These are phyloP conservation scores for Amanita subjunquillea DNA, from an alignment of 768 basidiomycete genomes.

Conservation along the genomic window DNA sequence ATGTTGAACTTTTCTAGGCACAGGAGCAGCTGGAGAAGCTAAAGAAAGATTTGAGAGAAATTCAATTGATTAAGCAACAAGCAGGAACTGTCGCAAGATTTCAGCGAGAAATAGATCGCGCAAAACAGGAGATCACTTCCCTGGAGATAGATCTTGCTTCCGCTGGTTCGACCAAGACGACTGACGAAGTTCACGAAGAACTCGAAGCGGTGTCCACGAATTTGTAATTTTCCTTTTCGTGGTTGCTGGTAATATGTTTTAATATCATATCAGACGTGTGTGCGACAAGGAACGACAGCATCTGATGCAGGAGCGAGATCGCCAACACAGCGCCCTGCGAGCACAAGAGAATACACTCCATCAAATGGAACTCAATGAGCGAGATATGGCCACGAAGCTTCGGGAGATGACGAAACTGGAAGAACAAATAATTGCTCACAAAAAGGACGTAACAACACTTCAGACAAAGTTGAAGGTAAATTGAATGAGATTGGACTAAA, in stretches of 20 bases:
- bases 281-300: conserved; percentile 54
- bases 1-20: conserved; percentile 26
- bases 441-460: conserved; percentile 39
- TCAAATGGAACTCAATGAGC: conserved; percentile 50
- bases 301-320: conserved; percentile 52
- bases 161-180: conserved; percentile 72
- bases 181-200: conserved; percentile 77
- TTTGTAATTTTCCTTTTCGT: conserved; percentile 39
- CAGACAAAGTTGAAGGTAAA: conserved; percentile 41
- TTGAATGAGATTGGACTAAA: background rate
- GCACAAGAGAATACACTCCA: conserved; percentile 53
- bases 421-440: conserved; percentile 46
- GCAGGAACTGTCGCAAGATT: conserved; percentile 48
- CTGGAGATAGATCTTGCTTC: conserved; percentile 62
- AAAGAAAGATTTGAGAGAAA: conserved; percentile 52
- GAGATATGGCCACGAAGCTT: conserved; percentile 43
- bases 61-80: conserved; percentile 50
- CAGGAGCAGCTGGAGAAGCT: conserved; percentile 38
- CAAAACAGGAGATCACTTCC: conserved; percentile 48
- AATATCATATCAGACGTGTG: conserved; percentile 34
- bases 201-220: conserved; percentile 51
- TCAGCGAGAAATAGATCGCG: conserved; percentile 45
- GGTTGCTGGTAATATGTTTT: background rate
- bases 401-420: conserved; percentile 50
- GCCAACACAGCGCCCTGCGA: conserved; percentile 40